Percentiles rank a stretch among this genome's conserved stretches.
phyloP scores from a whole-genome alignment of 129 eudicot genomes.

The Ambrosia trifida region DNA sequence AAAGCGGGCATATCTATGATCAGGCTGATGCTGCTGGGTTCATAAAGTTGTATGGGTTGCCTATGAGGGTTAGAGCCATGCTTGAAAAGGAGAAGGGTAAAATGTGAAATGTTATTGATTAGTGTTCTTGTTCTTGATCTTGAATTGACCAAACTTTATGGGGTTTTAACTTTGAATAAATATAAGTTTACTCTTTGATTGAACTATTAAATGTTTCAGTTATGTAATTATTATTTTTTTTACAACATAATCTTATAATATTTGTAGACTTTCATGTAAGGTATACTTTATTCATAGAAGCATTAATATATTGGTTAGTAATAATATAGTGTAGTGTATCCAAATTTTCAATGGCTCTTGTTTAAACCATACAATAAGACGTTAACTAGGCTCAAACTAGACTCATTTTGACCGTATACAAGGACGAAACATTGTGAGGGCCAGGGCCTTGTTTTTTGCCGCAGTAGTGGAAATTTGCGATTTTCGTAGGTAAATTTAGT shows the following conservation, averaged over 20 bases:
- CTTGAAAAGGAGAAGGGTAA: slow-evolving; percentile 70
- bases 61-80: slow-evolving; percentile 96
- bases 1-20: slow-evolving; percentile 82
- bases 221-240: background rate
- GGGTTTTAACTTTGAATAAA: slow-evolving; percentile 23
- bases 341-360: no score
- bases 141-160: slow-evolving; percentile 16
- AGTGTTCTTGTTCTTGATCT: slow-evolving; percentile 1
- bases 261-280: background rate
- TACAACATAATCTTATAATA: background rate
- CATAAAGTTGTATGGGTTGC: slow-evolving; percentile 76
- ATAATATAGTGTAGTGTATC: no score
- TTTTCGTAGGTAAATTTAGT: no score
- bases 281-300: no score
- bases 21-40: slow-evolving; percentile 99
- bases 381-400: no score
- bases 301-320: no score
- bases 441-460: no score
- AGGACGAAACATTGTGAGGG: no score
- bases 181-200: background rate
- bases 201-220: background rate
- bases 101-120: background rate
- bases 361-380: no score
- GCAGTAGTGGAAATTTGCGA: no score
- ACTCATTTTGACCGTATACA: no score